Evolutionary conservation across 805 yeast genomes (phyloP).

Genomic region (Priceomyces castillae): DNA sequence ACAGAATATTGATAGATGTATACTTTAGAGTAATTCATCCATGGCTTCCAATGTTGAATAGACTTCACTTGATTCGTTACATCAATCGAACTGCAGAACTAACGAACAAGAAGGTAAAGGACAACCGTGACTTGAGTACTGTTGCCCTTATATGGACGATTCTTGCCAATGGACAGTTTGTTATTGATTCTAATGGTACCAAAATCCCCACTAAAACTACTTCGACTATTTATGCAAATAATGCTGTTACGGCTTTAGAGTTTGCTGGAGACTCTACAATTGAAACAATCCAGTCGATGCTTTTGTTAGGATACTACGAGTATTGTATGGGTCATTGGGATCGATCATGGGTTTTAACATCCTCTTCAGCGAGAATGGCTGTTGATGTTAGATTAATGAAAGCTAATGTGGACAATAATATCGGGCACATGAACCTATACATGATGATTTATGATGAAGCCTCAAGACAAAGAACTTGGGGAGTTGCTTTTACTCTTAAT

Average conservation of each 20-base stretch:
- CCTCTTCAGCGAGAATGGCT: conserved; percentile 23
- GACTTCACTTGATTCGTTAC: conserved; percentile 16
- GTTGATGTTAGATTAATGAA: conserved; percentile 23
- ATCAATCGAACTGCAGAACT: conserved; percentile 8
- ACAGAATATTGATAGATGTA: conserved; percentile 13
- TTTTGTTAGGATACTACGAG: conserved; percentile 18
- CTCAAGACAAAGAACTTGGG: conserved; percentile 24
- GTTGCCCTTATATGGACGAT: conserved; percentile 22
- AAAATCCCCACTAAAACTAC: conserved; percentile 2
- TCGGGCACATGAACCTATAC: conserved; percentile 3
- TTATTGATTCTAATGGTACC: conserved; percentile 4
- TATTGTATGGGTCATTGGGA: conserved; percentile 25
- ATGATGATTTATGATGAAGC: conserved; percentile 12
- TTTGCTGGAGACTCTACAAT: conserved; percentile 19
- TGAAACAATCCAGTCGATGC: conserved; percentile 22
- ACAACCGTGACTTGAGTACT: conserved; percentile 12
- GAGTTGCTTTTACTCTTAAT: conserved; percentile 18
- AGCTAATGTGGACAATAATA: conserved; percentile 1
- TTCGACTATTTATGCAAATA: conserved; percentile 13
- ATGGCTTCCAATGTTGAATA: conserved; percentile 22
- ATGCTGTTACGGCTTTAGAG: conserved; percentile 21
- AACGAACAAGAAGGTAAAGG: conserved; percentile 6
- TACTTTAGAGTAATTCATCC: conserved; percentile 20
- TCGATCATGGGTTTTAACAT: conserved; percentile 20
- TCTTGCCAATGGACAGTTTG: conserved; percentile 15